These are phyloP conservation scores for Mortierella sp. DNA, from an alignment of 371 early-diverging fungal species.

Conservation along the genomic window DNA sequence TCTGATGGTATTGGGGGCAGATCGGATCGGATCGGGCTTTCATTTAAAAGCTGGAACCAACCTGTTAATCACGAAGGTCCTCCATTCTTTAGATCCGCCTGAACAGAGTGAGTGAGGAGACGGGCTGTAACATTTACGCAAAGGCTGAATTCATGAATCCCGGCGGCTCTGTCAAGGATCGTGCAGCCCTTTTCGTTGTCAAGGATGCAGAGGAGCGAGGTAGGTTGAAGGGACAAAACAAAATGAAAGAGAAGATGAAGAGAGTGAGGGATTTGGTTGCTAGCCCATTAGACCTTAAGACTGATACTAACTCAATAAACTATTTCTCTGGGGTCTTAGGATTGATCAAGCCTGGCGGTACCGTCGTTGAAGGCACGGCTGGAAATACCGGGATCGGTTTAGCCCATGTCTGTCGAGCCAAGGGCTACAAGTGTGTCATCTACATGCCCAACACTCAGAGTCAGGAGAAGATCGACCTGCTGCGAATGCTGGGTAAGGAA, in stretches of 20 bases:
- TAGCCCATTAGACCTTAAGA: neutral
- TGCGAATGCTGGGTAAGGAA: conserved; percentile 81
- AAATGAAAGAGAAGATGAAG: too few relatives aligned
- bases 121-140: conserved; percentile 89
- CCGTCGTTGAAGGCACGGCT: conserved; percentile 95
- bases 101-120: conserved; percentile 79
- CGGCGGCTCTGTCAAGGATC: conserved; percentile 97
- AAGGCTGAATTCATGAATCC: conserved; percentile 99
- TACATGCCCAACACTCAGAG: conserved; percentile 98
- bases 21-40: neutral
- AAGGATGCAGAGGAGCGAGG: conserved; percentile 90
- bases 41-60: neutral
- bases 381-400: conserved; percentile 98
- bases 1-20: neutral
- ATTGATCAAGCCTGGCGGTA: conserved; percentile 88
- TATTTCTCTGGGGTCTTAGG: conserved; percentile 55
- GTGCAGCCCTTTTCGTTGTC: conserved; percentile 93
- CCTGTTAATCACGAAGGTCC: neutral
- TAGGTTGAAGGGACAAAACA: conserved; percentile 5
- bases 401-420: conserved; percentile 94
- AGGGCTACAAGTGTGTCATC: conserved; percentile 96
- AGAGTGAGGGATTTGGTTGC: neutral
- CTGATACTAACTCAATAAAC: neutral
- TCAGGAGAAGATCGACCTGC: conserved; percentile 93
- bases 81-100: conserved; percentile 84